Conservation (phyloP, 75 land plant species). For the Sequoiadendron giganteum region DNA sequence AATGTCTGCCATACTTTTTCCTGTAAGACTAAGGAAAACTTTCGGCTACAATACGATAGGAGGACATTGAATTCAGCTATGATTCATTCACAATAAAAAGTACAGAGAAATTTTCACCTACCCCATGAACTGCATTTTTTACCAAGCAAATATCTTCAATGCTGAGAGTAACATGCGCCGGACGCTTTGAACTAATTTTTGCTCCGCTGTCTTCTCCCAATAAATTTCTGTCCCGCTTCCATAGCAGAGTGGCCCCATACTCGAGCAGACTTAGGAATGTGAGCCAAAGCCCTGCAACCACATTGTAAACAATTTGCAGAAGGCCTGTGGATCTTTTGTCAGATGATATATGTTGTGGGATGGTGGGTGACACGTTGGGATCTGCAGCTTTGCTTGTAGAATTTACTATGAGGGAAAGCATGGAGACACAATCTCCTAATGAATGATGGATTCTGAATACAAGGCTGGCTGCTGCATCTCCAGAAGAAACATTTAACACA, state of each 20-base stretch:
- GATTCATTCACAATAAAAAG: neutral
- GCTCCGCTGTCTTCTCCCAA: neutral
- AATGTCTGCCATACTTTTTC: conserved; percentile 47
- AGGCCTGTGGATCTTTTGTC: neutral
- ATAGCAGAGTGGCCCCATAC: neutral
- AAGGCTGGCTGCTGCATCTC: too few species aligned
- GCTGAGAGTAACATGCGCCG: too few species aligned
- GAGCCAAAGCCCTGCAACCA: neutral
- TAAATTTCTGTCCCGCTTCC: neutral
- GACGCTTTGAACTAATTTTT: neutral
- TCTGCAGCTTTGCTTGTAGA: conserved; percentile 45
- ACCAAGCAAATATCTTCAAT: too few species aligned
- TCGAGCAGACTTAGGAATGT: neutral
- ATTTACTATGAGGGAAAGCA: conserved; percentile 72
- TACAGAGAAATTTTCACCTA: neutral
- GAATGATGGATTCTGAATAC: conserved; percentile 23
- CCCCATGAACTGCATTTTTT: neutral
- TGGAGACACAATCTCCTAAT: conserved; percentile 80
- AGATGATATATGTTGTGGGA: neutral
- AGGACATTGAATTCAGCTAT: neutral
- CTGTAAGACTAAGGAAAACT: neutral
- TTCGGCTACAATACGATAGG: neutral
- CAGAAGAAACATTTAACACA: conserved; percentile 23
- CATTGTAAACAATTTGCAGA: neutral
- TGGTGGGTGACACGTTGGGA: conserved; percentile 42